Evolutionary conservation across 371 early-diverging fungal genomes (phyloP), one percentile per base, ranked within the genome.

Genomic region (Fennellomyces sp.): DNA sequence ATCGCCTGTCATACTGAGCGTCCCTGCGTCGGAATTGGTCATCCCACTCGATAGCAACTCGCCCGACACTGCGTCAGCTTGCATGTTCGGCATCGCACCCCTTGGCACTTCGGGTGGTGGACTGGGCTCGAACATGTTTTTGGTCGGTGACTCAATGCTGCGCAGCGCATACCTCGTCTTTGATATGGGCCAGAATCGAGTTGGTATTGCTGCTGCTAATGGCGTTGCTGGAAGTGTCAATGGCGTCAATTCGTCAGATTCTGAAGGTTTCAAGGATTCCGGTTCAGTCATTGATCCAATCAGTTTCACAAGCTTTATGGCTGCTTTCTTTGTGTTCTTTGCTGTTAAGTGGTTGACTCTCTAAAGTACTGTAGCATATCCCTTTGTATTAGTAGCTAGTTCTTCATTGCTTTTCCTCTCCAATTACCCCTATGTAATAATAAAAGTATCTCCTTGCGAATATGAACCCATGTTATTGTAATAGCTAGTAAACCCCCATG

Each of bases 51-150:
- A 76, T 38, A 55, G 55, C 1, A 52, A 58, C 8, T 38, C 70
- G 13, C 47, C 68, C n/a, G 52, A 53, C 15, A 61, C 65, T 2
- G 69, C 80, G 1, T 50, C 53, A 0, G 61, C 63, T 1, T 80
- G 80, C 58, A 66, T 80, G 61, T 72, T 80, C 57, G 80, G 80
- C 28, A 76, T 80, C 38, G 80, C 80, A 12, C 80, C 80, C 11
- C 39, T 65, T 17, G 65, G 69, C 29, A 52, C 52, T 5, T 52
- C 63, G 0, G 68, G 72, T 2, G 61, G 63, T 17, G 51, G 56
- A 0, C 26, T 71, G 7, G 68, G 72, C 7, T 56, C 66, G 21
- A 70, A 73, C 19, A 66, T 76, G 72, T 75, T 75, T 33, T 59
- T 80, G 2, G 55, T 80, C 21, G 80, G 80, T 56, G 80, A 80